Conservation (phyloP, 176 grass and related monocot genomes). For the Musa beccarii region DNA sequence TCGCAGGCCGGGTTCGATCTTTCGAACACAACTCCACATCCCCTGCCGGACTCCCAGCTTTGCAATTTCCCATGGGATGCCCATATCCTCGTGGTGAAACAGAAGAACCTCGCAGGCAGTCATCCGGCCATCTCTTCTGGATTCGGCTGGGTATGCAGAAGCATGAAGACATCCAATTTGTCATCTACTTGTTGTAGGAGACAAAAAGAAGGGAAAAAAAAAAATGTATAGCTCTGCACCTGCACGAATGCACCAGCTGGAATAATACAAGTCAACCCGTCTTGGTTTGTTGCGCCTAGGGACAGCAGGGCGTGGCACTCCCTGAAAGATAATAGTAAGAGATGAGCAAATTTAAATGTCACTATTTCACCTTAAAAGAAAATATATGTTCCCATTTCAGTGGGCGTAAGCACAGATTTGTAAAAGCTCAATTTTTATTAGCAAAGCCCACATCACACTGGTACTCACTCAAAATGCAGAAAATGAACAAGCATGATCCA, state of each 20-base stretch:
- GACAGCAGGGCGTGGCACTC: slow-evolving; percentile 53
- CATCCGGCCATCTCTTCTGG: slow-evolving; percentile 64
- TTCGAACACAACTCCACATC: slow-evolving; percentile 82
- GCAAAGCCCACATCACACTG: too few relatives aligned
- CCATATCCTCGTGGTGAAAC: slow-evolving; percentile 96
- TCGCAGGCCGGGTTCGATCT: slow-evolving; percentile 67
- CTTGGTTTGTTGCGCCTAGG: slow-evolving; percentile 69
- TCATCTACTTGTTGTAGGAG: neutral
- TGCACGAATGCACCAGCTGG: slow-evolving; percentile 95
- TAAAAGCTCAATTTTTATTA: too few relatives aligned
- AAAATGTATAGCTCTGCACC: slow-evolving; percentile 23
- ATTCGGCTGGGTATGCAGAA: slow-evolving; percentile 42
- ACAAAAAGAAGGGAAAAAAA: neutral
- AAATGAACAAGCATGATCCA: too few relatives aligned
- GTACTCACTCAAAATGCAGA: too few relatives aligned
- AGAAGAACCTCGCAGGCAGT: slow-evolving; percentile 86
- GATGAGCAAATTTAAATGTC: too few relatives aligned
- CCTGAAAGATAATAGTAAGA: slow-evolving; percentile 36
- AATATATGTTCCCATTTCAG: too few relatives aligned
- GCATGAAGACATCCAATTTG: neutral
- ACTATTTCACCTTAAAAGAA: too few relatives aligned
- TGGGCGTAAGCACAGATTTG: too few relatives aligned
- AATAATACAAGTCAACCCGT: slow-evolving; percentile 95
- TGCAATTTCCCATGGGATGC: slow-evolving; percentile 73
- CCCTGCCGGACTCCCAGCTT: slow-evolving; percentile 83